Evolutionary conservation across 2,329 filamentous ascomycete species (phyloP).

Genomic region (Pseudofabraea citricarpa): DNA sequence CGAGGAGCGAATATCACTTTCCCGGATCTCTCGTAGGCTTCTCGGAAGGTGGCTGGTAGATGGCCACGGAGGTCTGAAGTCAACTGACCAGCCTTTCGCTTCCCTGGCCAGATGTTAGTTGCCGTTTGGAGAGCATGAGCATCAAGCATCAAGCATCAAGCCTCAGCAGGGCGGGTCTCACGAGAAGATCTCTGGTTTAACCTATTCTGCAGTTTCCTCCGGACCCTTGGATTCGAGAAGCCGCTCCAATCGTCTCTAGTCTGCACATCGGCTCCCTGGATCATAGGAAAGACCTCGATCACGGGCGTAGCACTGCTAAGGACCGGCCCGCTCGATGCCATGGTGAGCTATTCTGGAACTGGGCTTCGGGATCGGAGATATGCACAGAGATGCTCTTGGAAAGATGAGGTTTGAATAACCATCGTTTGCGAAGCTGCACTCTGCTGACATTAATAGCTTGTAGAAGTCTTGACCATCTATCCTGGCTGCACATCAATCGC

Average conservation of each 20-base stretch:
- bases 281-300: not conserved
- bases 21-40: not conserved
- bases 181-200: slow-evolving; percentile 15
- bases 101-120: not conserved
- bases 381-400: not conserved
- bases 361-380: not conserved
- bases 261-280: too few species aligned
- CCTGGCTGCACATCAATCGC: too few species aligned
- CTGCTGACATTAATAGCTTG: too few species aligned
- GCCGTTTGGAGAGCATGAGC: not conserved
- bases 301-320: not conserved
- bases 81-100: not conserved
- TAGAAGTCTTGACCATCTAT: too few species aligned
- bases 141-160: not conserved
- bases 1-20: not conserved
- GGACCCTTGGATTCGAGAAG: slow-evolving; percentile 16
- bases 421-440: too few species aligned
- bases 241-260: slow-evolving; percentile 26
- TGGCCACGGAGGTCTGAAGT: too few species aligned
- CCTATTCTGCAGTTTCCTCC: slow-evolving; percentile 13
- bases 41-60: not conserved
- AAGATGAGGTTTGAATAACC: not conserved
- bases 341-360: not conserved
- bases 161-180: slow-evolving; percentile 7
- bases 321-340: not conserved